Evolutionary conservation across 2,329 filamentous ascomycete genomes (phyloP).

Genomic region (Alternaria novae-zelandiae): DNA sequence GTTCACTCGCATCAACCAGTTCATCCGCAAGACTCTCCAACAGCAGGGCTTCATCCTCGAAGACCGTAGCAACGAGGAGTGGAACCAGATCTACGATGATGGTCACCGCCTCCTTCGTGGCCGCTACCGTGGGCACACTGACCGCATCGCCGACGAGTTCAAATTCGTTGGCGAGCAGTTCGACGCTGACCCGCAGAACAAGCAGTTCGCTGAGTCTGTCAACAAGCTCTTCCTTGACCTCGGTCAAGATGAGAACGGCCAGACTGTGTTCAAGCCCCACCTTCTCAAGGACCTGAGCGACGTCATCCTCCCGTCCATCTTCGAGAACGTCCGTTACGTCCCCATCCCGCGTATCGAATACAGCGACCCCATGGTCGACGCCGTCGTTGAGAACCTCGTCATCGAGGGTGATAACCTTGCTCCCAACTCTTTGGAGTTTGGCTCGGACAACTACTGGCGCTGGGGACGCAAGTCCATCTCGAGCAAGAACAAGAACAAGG

Average conservation of each 20-base stretch:
- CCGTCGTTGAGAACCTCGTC: conserved; percentile 90
- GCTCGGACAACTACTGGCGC: conserved; percentile 91
- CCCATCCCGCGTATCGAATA: conserved; percentile 95
- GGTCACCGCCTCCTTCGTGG: conserved; percentile 87
- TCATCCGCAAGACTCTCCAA: conserved; percentile 81
- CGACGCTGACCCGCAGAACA: conserved; percentile 85
- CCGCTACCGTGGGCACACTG: conserved; percentile 84
- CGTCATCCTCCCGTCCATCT: conserved; percentile 80
- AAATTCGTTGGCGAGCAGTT: conserved; percentile 92
- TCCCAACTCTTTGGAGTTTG: conserved; percentile 87
- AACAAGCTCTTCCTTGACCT: conserved; percentile 88
- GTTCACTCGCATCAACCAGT: conserved; percentile 81
- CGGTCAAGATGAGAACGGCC: conserved; percentile 85
- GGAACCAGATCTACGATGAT: conserved; percentile 83
- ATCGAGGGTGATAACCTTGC: conserved; percentile 97
- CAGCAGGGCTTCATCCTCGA: conserved; percentile 92
- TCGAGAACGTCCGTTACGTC: conserved; percentile 88
- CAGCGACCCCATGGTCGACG: conserved; percentile 81
- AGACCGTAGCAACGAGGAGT: conserved; percentile 78
- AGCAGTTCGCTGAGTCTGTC: conserved; percentile 74
- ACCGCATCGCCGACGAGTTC: conserved; percentile 85
- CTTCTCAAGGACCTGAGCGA: conserved; percentile 87
- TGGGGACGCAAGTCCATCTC: conserved; percentile 89
- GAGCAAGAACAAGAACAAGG: conserved; percentile 81
- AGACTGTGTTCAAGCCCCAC: conserved; percentile 89